A percentile compares a stretch with the other conserved stretches of the same genome.
Evolutionary conservation across 2,329 filamentous ascomycete genomes (phyloP).

Genomic region (Colletotrichum chrysophilum): DNA sequence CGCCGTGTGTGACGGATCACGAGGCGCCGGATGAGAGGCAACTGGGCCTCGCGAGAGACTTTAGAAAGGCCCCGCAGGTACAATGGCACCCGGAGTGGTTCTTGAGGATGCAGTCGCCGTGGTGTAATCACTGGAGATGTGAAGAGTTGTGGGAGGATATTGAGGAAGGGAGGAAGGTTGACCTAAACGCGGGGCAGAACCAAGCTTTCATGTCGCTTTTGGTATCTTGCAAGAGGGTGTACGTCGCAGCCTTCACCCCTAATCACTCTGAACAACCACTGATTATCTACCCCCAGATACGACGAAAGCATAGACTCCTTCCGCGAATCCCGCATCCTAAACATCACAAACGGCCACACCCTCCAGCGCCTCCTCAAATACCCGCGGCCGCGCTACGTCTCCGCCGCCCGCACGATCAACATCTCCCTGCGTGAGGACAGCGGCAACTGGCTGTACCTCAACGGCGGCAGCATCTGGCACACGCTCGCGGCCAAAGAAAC

Average conservation of each 20-base stretch:
- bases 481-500: neutral
- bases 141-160: constrained; percentile 17
- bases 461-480: constrained; percentile 8
- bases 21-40: constrained; percentile 18
- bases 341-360: constrained; percentile 16
- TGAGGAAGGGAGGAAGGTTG: neutral
- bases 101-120: constrained; percentile 14
- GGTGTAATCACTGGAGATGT: constrained; percentile 26
- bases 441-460: constrained; percentile 19
- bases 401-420: constrained; percentile 1
- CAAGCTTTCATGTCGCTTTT: constrained; percentile 13
- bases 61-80: neutral
- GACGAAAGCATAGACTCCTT: constrained; percentile 3
- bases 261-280: neutral
- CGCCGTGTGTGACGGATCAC: constrained; percentile 17
- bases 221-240: constrained; percentile 20
- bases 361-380: constrained; percentile 7
- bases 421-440: constrained; percentile 20
- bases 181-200: neutral
- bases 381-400: neutral
- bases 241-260: neutral
- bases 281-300: neutral
- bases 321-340: constrained; percentile 6
- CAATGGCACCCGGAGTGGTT: constrained; percentile 20
- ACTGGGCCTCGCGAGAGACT: constrained; percentile 1